A percentile compares a stretch with the other conserved stretches of the same genome.
phyloP scores from a whole-genome alignment of 768 basidiomycete species.

The Xerocomellus dryophilus region DNA sequence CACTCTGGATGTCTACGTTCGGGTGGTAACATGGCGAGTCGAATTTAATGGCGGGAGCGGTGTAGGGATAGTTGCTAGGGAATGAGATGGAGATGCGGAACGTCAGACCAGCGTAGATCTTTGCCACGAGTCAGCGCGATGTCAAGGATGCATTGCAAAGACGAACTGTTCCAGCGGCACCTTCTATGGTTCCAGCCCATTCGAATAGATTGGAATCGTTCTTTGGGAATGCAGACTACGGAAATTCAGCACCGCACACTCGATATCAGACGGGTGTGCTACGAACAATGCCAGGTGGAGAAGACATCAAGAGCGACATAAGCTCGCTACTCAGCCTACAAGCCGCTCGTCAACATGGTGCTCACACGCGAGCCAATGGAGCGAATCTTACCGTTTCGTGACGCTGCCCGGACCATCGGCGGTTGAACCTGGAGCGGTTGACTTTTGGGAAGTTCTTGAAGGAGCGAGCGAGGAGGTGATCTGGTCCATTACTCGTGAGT shows the following conservation, averaged over 20 bases:
- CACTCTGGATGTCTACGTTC: slow-evolving; percentile 77
- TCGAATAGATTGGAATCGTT: slow-evolving; percentile 84
- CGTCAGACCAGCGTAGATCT: slow-evolving; percentile 76
- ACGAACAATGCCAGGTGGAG: slow-evolving; percentile 83
- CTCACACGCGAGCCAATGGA: neutral
- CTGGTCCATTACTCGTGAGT: slow-evolving; percentile 61
- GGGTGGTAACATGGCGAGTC: slow-evolving; percentile 90
- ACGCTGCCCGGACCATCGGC: slow-evolving; percentile 71
- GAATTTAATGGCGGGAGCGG: slow-evolving; percentile 80
- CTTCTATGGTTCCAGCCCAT: slow-evolving; percentile 88
- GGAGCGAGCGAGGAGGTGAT: slow-evolving; percentile 61
- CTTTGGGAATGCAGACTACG: slow-evolving; percentile 85
- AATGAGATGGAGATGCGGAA: slow-evolving; percentile 85
- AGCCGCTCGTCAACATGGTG: slow-evolving; percentile 1
- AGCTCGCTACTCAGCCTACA: slow-evolving; percentile 74
- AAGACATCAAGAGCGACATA: slow-evolving; percentile 90
- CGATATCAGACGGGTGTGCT: neutral
- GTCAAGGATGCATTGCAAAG: neutral
- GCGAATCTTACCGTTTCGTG: slow-evolving; percentile 67
- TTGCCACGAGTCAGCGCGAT: slow-evolving; percentile 6
- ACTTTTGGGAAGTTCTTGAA: slow-evolving; percentile 56
- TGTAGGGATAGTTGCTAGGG: slow-evolving; percentile 86
- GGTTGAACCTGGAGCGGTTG: slow-evolving; percentile 48
- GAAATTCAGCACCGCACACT: neutral
- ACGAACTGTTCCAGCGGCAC: slow-evolving; percentile 62